Percentiles rank a stretch among this genome's conserved stretches.
phyloP scores from a whole-genome alignment of 73 alveolate genomes.

The Blepharisma japonicum region DNA sequence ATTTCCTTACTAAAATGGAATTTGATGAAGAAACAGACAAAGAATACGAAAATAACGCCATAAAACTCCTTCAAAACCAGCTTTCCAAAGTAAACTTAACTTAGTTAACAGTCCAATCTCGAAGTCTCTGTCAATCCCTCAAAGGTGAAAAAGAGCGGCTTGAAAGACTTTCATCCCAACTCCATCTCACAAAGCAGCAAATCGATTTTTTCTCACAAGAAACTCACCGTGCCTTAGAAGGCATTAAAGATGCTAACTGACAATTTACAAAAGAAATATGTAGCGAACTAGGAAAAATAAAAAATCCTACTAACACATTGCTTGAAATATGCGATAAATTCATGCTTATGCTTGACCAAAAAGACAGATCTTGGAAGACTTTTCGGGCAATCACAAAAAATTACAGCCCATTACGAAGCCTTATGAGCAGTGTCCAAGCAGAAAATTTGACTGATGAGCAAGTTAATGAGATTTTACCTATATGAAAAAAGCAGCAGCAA shows the following conservation, averaged over 20 bases:
- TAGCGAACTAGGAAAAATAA: background rate
- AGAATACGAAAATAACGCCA: too few species aligned
- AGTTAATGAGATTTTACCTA: background rate
- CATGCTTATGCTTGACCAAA: conserved; percentile 15
- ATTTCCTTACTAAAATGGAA: too few species aligned
- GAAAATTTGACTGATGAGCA: conserved; percentile 7
- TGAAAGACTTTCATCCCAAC: background rate
- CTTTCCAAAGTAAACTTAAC: too few species aligned
- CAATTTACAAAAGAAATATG: conserved; percentile 26
- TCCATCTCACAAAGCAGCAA: conserved; percentile 1
- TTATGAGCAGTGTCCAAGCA: conserved; percentile 8
- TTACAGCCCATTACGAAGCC: background rate
- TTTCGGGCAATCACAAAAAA: conserved; percentile 10
- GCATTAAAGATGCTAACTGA: conserved; percentile 21
- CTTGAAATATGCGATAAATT: background rate
- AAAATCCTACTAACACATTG: background rate
- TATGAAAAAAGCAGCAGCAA: background rate
- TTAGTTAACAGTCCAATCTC: too few species aligned
- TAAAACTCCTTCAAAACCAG: too few species aligned
- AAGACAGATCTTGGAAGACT: conserved; percentile 24
- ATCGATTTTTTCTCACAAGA: conserved; percentile 21
- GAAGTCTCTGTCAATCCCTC: background rate
- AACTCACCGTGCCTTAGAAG: conserved; percentile 25
- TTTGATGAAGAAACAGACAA: too few species aligned
- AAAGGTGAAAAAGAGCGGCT: background rate